Conservation (phyloP, 2,329 filamentous ascomycete species). For the Cordyceps farinosa region DNA sequence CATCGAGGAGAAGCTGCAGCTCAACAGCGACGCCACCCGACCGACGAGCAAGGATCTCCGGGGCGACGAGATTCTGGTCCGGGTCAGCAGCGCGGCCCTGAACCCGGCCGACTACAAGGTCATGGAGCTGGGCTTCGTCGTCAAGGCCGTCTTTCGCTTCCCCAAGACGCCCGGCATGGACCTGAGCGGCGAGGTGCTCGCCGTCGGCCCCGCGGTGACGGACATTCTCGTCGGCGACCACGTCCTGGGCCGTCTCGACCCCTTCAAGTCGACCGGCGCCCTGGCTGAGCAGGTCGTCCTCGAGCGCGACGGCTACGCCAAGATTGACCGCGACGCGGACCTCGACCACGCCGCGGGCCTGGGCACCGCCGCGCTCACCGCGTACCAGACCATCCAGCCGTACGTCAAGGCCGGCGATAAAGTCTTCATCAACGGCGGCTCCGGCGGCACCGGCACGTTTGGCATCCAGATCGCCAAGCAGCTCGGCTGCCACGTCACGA, state of each 20-base stretch:
- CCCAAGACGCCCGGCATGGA: conserved; percentile 49
- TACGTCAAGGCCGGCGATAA: conserved; percentile 49
- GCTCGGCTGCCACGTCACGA: conserved; percentile 57
- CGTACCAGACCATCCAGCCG: conserved; percentile 46
- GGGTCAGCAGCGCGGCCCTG: conserved; percentile 40
- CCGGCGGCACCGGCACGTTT: conserved; percentile 59
- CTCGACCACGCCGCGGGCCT: conserved; percentile 41
- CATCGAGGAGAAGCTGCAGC: conserved; percentile 24
- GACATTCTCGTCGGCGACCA: conserved; percentile 38
- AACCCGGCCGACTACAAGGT: conserved; percentile 52
- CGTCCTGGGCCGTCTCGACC: conserved; percentile 40
- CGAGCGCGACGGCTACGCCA: conserved; percentile 31
- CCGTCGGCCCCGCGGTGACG: conserved; percentile 25
- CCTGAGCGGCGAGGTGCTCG: conserved; percentile 47
- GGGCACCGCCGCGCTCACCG: conserved; percentile 45
- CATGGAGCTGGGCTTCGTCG: conserved; percentile 37
- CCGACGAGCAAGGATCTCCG: conserved; percentile 24
- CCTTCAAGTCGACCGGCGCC: conserved; percentile 35
- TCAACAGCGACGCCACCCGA: conserved; percentile 21
- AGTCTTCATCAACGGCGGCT: conserved; percentile 64
- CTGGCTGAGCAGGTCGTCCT: conserved; percentile 42
- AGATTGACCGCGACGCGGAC: conserved; percentile 38
- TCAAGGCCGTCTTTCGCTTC: conserved; percentile 29
- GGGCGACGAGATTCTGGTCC: conserved; percentile 38
- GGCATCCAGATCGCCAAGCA: conserved; percentile 63